These are phyloP conservation scores for Saccharum hybrid DNA, from an alignment of 202 grass and related monocot genomes.

Conservation along the genomic window DNA sequence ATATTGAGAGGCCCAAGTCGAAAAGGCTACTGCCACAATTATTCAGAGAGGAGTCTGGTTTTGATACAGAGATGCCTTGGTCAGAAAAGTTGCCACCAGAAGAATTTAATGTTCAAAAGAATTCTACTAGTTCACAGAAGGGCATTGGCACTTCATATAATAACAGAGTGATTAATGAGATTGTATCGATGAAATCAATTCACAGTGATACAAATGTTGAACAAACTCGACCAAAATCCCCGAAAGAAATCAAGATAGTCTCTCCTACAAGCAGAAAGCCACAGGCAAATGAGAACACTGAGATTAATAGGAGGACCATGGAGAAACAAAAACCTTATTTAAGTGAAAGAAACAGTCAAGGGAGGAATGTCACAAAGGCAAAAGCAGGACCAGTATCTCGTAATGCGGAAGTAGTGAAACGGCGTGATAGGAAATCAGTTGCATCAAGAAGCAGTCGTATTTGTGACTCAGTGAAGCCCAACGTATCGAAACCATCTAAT, in stretches of 20 bases:
- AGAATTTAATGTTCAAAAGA: background rate
- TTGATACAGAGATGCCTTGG: conserved; percentile 51
- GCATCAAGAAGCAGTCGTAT: conserved; percentile 47
- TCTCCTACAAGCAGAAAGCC: conserved; percentile 38
- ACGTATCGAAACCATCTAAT: conserved; percentile 26
- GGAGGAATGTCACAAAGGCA: conserved; percentile 51
- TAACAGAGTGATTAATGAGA: background rate
- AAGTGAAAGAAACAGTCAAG: conserved; percentile 48
- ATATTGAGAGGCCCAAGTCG: conserved; percentile 70
- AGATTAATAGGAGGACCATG: conserved; percentile 35
- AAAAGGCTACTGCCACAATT: background rate
- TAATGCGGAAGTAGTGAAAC: conserved; percentile 43
- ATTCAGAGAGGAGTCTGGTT: conserved; percentile 18
- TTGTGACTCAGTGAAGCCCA: conserved; percentile 17
- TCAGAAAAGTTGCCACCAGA: conserved; percentile 43
- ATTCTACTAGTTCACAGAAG: conserved; percentile 37
- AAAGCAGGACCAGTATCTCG: conserved; percentile 30
- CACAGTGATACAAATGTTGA: conserved; percentile 30
- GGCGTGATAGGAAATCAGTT: conserved; percentile 39
- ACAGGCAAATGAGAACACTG: conserved; percentile 27
- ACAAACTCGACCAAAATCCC: conserved; percentile 24
- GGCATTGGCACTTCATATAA: conserved; percentile 10
- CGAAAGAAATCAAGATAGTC: conserved; percentile 38
- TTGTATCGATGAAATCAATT: conserved; percentile 30
- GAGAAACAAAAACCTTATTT: conserved; percentile 43